Base-by-base conservation (phyloP, 331 rosid species). In the Prunus yedoensis region DNA sequence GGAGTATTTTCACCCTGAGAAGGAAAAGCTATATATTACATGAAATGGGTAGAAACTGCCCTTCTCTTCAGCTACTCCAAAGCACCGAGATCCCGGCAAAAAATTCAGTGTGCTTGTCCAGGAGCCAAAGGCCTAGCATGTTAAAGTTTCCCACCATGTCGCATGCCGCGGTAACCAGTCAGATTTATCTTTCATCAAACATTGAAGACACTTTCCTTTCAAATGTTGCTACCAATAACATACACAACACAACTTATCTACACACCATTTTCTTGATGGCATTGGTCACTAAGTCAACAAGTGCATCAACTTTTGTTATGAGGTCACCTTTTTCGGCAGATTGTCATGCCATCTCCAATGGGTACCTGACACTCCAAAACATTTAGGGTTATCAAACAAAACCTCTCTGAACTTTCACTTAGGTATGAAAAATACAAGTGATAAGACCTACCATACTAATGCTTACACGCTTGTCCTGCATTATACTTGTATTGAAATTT, bases 281-380 rank as follows among this genome's bases (percentile, higher is more conserved):
- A 30, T 62, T 30, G 20, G 67, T 62, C 23, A 9, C 67, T 30
- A 62, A 28, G 67, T 16, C 67, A 3, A 32, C 21, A 62, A 32
- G 18, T 62, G 20, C 45, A 47, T 53, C 45, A 66, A 58, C 47
- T 43, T 23, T 7, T 9, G 43, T 25, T 59, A 67, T 21, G 11
- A 41, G 71, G 70, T 90, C 87, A 86, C 73, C 85, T 77, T 83
- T 90, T 94, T 35, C 87, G 88, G 80, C 99, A 92, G 69, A 94
- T 90, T 53, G 97, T 94, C 80, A 94, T 92, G 71, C 99, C 99
- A 83, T 94, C 99, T 80, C 99, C 99, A 27, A 94, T 92, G 16
- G 99, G 93, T 60, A 94, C 97, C 99, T 94, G 78, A 80, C 45
- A 70, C n/a, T 61, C 61, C 49, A 80, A 76, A 61, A 53, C 75